Evolutionary conservation across 129 eudicot species (phyloP), one percentile per base, ranked within the genome.

Genomic region (Escallonia herrerae): DNA sequence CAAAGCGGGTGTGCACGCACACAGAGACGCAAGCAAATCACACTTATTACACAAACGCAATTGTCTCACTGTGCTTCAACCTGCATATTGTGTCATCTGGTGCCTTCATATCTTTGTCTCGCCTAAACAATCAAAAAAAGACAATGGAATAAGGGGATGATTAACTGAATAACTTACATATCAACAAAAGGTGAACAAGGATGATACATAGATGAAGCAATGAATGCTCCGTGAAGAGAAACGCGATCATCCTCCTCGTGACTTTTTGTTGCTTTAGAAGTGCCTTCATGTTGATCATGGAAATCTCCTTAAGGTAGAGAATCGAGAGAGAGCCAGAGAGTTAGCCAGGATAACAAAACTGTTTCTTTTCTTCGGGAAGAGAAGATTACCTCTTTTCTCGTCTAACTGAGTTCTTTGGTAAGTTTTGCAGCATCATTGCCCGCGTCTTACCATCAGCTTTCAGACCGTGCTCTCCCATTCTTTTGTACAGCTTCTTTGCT

Each of bases 371-470:
- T 43, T 8, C 11, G 57, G 49, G 60, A 12, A 8, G 11, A 63
- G 5, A 8, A 2, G 5, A 2, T 12, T 39, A 43, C 63, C 69
- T 53, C 8, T 58, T 61, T 63, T 44, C 40, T 49, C 15, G n/a
- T 33, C 40, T 68, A 68, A 68, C 69, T 45, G 65, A 56, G 40
- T 42, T 40, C 58, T 72, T 81, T 37, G 67, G 80, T 53, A 93
- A 66, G 60, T 77, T 65, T 74, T 94, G 99, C 80, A 94, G 72
- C 96, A 94, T 83, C 74, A 94, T 50, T 44, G 96, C 96, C 45
- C 97, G 81, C 5, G 96, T 94, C 74, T 94, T 94, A 56, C 89
- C 90, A 76, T 94, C 93, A 11, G 99, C 82, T 60, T 79, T 69
- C 48, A 86, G 89, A 64, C 79, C 77, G 9, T 69, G 67, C 61